Evolutionary conservation across 2,329 filamentous ascomycete species (phyloP), one percentile per base, ranked within the genome.

Genomic region (Xylogone sp.): DNA sequence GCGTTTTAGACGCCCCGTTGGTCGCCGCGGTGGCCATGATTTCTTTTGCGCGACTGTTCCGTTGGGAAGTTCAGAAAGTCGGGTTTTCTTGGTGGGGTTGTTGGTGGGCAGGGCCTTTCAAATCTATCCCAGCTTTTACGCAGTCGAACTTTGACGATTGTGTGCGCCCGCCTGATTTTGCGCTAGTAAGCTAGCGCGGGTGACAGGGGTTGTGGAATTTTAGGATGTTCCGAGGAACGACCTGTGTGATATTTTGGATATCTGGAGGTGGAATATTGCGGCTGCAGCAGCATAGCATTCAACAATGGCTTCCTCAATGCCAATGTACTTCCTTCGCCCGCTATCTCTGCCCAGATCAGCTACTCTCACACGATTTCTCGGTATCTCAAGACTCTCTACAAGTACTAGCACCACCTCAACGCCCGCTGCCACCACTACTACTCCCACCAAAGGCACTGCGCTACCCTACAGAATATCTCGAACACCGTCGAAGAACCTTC

Each of bases 401-500:
- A 43, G 45, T 27, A 42, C 52, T 16, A n/a, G 51, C 34, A 22
- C 56, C 8, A 47, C 20, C 16, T 18, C 56, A 9, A 6, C 52
- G 21, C 29, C 39, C 22, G 13, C 52, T 22, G 46, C 49, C 24
- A 48, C 54, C 42, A 49, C 39, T 42, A 52, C 51, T 31, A 45
- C 50, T 46, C n/a, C 42, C 7, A 13, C 43, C 10, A 45, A 43
- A 9, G 16, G 54, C 21, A 21, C 50, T 22, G 21, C 45, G 31
- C 57, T 61, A 53, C 56, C 59, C n/a, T 60, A 60, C 53, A 78
- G 84, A 62, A 78, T 97, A 57, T 75, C 76, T 48, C 86, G 90
- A 55, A 93, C 90, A 2, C 72, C 76, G 1, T 85, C 81, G 34
- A 81, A 83, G 45, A 83, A 90, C 58, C 74, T 94, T 2, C 84